A percentile compares a stretch with the other conserved stretches of the same genome.
Conservation (phyloP, 2,329 filamentous ascomycete species). For the Endoconidiophora polonica region DNA sequence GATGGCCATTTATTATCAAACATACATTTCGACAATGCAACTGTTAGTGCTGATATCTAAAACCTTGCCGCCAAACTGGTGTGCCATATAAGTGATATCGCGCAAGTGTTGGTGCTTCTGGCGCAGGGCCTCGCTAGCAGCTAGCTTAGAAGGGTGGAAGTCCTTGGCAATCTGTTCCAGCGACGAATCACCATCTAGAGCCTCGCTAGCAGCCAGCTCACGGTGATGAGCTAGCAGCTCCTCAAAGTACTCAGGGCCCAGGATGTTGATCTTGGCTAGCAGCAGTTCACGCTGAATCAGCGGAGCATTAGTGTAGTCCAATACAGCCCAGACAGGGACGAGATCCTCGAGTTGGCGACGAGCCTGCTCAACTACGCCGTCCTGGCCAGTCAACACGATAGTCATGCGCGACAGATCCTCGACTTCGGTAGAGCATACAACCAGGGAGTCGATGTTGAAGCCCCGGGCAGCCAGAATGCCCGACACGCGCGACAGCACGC, state of each 20-base stretch:
- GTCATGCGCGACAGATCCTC: conserved; percentile 97
- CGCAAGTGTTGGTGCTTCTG: conserved; percentile 97
- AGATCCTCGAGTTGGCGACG: conserved; percentile 88
- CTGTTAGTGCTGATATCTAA: conserved; percentile 96
- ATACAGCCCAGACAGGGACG: conserved; percentile 93
- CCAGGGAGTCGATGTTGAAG: conserved; percentile 97
- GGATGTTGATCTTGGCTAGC: conserved; percentile 88
- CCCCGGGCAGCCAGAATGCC: conserved; percentile 89
- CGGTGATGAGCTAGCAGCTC: conserved; percentile 90
- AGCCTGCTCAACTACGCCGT: conserved; percentile 94
- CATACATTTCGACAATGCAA: conserved; percentile 94
- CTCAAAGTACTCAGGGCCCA: conserved; percentile 96
- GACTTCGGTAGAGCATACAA: conserved; percentile 95
- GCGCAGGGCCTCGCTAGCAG: conserved; percentile 72
- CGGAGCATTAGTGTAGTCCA: conserved; percentile 86
- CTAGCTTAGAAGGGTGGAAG: conserved; percentile 80
- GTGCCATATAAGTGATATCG: conserved; percentile 87
- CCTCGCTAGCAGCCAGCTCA: conserved; percentile 49
- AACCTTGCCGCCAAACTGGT: conserved; percentile 96
- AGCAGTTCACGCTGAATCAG: conserved; percentile 92
- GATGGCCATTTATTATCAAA: conserved; percentile 15
- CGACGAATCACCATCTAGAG: conserved; percentile 22
- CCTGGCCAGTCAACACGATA: conserved; percentile 89
- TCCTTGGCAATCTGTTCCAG: conserved; percentile 40
- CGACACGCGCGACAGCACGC: conserved; percentile 88